Evolutionary conservation across 2,329 filamentous ascomycete species (phyloP), one percentile per base, ranked within the genome.

Genomic region (Tolypocladium inflatum): DNA sequence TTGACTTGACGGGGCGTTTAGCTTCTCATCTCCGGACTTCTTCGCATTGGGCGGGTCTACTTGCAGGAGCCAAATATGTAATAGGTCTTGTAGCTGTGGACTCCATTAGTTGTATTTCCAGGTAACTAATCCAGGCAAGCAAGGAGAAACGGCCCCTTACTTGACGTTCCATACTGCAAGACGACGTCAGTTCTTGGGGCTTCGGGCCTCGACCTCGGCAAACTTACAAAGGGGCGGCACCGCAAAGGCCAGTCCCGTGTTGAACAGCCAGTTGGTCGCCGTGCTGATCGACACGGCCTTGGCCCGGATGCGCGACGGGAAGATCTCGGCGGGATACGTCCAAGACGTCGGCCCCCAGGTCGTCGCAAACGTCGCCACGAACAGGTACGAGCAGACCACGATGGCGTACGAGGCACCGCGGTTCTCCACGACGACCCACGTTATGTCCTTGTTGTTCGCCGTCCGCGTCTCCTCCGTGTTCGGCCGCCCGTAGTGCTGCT

Each of bases 21-120:
- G 56, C 13, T 17, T 37, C 5, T 4, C 7, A 1, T 8, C 2
- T 21, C 35, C 13, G 13, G 37, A 4, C 37, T 38, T 38, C 37
- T 17, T 10, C 9, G 11, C 4, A 37, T 17, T 2, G 13, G 37
- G 37, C 13, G 13, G 2, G 37, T 13, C 4, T 15, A 61, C 65
- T 7, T 59, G 64, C 65, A 90, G 19, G 84, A 79, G 15, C 80
- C 89, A 67, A 93, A 93, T 62, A 93, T 78, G 70, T 91, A 82
- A 71, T 91, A 92, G 62, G 84, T 84, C 65, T 81, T 78, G 73
- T 75, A 85, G 70, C 64, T 62, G 33, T 26, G 11, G 21, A 54
- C 3, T 7, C 2, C 6, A 23, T 55, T 8, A 33, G 37, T 9
- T 15, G 4, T 3, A 17, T n/a, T n/a, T n/a, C n/a, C n/a, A n/a